A percentile compares a stretch with the other conserved stretches of the same genome.
Evolutionary conservation across 257 asterid species (phyloP).

Genomic region (Galeopsis tetrahit): DNA sequence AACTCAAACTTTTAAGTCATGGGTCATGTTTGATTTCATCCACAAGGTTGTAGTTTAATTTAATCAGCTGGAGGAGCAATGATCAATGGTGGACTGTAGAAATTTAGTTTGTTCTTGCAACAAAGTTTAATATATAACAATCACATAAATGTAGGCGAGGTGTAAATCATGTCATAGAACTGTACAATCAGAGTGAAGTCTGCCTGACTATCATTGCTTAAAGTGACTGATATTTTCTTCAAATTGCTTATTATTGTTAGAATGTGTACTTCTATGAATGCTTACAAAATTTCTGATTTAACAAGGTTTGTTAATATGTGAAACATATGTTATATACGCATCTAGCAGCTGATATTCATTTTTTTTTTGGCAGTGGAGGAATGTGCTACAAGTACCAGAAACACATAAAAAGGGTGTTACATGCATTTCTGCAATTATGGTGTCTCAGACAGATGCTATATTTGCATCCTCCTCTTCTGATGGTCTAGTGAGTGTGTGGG

Average conservation of each 20-base stretch:
- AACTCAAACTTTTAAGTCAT: background rate
- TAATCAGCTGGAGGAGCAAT: background rate
- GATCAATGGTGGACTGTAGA: constrained; percentile 18
- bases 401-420: constrained; percentile 90
- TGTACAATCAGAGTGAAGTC: background rate
- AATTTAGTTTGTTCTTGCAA: background rate
- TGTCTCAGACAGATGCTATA: constrained; percentile 65
- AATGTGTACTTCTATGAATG: background rate
- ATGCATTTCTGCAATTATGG: constrained; percentile 73
- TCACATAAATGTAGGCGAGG: background rate
- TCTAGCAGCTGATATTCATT: constrained; percentile 25
- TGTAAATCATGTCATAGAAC: background rate
- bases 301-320: background rate
- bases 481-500: constrained; percentile 80
- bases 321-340: background rate
- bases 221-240: constrained; percentile 8
- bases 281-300: background rate
- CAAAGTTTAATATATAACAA: background rate
- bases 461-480: constrained; percentile 95
- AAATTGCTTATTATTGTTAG: background rate
- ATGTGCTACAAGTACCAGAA: constrained; percentile 71
- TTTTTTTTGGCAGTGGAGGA: constrained; percentile 71
- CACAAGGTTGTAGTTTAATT: background rate
- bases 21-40: background rate
- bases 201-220: background rate